Conservation (phyloP, 1,284 basidiomycete genomes). For the Peniophora sp. region DNA sequence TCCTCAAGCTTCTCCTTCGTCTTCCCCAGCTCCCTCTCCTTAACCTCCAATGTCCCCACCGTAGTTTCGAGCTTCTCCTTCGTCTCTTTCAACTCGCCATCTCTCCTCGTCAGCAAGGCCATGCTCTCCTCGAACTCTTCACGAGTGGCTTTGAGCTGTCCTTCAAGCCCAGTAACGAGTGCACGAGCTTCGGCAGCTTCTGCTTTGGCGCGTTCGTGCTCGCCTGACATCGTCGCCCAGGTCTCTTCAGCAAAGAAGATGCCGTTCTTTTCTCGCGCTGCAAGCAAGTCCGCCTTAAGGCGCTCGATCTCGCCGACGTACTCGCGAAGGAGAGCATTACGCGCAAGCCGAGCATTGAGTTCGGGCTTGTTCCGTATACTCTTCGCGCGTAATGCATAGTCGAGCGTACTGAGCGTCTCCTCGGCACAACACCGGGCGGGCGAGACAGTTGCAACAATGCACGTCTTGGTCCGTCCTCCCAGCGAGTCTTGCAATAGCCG, state of each 20-base stretch:
- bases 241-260: constrained; percentile 87
- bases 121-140: constrained; percentile 91
- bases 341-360: constrained; percentile 90
- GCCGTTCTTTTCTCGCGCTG: constrained; percentile 90
- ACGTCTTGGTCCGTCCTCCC: constrained; percentile 97
- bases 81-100: constrained; percentile 66
- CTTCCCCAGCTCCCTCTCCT: constrained; percentile 45
- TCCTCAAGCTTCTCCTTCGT: constrained; percentile 62
- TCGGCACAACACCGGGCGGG: constrained; percentile 91
- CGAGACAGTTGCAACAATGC: constrained; percentile 94
- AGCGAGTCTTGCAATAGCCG: constrained; percentile 97
- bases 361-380: constrained; percentile 96
- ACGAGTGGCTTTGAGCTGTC: constrained; percentile 70
- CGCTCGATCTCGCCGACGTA: constrained; percentile 95
- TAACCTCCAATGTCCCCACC: constrained; percentile 44
- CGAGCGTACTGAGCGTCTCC: constrained; percentile 95
- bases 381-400: constrained; percentile 95
- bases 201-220: constrained; percentile 69
- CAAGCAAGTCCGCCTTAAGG: constrained; percentile 84
- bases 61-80: constrained; percentile 51
- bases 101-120: constrained; percentile 62
- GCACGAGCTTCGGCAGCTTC: constrained; percentile 77
- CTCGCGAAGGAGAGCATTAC: constrained; percentile 89
- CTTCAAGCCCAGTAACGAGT: constrained; percentile 76
- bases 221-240: constrained; percentile 76